These are phyloP conservation scores for Boletus eberwhitei DNA, from an alignment of 768 basidiomycete genomes.

Conservation along the genomic window DNA sequence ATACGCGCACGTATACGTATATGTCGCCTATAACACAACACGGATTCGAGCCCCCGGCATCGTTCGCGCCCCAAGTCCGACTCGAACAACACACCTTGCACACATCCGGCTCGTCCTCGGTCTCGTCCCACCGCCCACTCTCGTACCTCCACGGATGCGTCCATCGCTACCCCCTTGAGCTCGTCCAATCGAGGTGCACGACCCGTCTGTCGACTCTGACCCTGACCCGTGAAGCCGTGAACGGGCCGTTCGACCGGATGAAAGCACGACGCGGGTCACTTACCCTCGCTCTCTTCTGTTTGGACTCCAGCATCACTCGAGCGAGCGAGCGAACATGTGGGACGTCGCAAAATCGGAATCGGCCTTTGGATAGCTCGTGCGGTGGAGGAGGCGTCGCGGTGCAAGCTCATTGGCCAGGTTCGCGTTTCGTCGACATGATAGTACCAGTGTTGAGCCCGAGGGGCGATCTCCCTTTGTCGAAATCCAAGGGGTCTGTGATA, in stretches of 20 bases:
- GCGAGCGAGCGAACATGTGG: too few species aligned
- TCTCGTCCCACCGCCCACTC: slow-evolving; percentile 7
- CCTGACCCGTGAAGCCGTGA: background rate
- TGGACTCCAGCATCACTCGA: background rate
- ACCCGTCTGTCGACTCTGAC: background rate
- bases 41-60: background rate
- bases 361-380: too few species aligned
- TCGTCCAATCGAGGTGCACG: background rate
- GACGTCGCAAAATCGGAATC: too few species aligned
- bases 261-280: background rate
- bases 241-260: background rate
- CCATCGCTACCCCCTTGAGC: background rate
- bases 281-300: background rate
- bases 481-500: too few species aligned
- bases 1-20: too few species aligned
- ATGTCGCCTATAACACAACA: background rate
- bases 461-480: background rate
- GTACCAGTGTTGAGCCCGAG: background rate
- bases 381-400: too few species aligned
- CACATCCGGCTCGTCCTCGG: slow-evolving; percentile 6
- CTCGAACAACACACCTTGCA: slow-evolving; percentile 1
- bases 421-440: background rate
- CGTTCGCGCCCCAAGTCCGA: background rate
- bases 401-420: too few species aligned
- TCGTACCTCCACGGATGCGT: slow-evolving; percentile 4